A percentile compares a stretch with the other conserved stretches of the same genome.
Evolutionary conservation across 2,329 filamentous ascomycete genomes (phyloP).

Genomic region (Aspergillus udagawae): DNA sequence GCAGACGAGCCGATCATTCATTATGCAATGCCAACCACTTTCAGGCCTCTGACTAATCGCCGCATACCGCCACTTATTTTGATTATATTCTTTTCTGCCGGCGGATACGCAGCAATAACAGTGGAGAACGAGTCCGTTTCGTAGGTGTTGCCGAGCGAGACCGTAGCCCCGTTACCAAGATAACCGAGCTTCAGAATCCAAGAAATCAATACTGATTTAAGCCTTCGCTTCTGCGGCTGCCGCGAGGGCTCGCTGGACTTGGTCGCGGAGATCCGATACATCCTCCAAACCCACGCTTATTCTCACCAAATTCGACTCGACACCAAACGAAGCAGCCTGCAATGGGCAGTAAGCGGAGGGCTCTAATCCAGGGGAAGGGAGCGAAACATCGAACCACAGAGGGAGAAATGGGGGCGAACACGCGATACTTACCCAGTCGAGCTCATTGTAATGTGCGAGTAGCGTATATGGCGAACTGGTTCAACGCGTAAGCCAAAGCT

Average conservation of each 20-base stretch:
- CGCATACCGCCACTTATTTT: background rate
- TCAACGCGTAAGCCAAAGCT: background rate
- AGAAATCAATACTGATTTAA: constrained; percentile 1
- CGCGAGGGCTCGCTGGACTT: constrained; percentile 66
- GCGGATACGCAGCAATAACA: background rate
- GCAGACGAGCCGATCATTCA: background rate
- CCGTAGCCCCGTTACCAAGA: background rate
- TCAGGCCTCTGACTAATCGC: background rate
- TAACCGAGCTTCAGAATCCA: constrained; percentile 8
- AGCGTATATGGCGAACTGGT: constrained; percentile 81
- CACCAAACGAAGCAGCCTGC: constrained; percentile 70
- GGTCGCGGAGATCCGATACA: constrained; percentile 57
- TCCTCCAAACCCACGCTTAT: constrained; percentile 91
- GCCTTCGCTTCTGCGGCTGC: constrained; percentile 40
- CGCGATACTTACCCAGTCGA: constrained; percentile 67
- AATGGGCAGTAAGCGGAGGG: constrained; percentile 10
- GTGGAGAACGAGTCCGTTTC: no score
- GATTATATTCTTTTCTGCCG: background rate
- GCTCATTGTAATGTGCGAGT: constrained; percentile 83
- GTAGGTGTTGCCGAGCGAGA: no score
- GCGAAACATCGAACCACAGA: background rate
- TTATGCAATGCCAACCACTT: background rate
- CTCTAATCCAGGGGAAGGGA: background rate
- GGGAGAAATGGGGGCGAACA: constrained; percentile 1
- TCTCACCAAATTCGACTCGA: constrained; percentile 74